phyloP scores from a whole-genome alignment of 768 basidiomycete genomes.

The Lentinus tigrinus region DNA sequence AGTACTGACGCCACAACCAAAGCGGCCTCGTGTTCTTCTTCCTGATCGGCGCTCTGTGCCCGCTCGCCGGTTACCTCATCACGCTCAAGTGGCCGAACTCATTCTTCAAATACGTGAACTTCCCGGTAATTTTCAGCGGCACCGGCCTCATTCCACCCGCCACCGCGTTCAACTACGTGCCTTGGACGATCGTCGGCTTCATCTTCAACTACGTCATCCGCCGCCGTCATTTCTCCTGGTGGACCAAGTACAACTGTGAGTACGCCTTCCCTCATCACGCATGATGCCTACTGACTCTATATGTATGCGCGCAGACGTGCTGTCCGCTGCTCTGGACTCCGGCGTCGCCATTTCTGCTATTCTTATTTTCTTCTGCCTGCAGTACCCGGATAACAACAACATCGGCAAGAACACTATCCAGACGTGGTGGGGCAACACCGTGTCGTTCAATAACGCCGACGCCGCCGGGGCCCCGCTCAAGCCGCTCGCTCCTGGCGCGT shows the following conservation, averaged over 20 bases:
- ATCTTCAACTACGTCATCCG: constrained; percentile 39
- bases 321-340: constrained; percentile 74
- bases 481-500: constrained; percentile 18
- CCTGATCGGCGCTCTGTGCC: constrained; percentile 41
- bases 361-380: constrained; percentile 32
- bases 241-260: constrained; percentile 40
- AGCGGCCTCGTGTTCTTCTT: constrained; percentile 41
- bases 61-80: constrained; percentile 41
- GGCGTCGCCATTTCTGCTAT: constrained; percentile 41
- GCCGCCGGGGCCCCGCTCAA: constrained; percentile 25
- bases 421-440: constrained; percentile 40
- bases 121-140: constrained; percentile 42
- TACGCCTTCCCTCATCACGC: not conserved
- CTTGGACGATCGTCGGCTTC: constrained; percentile 37
- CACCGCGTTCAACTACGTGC: constrained; percentile 40
- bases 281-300: not conserved
- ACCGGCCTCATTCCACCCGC: constrained; percentile 42
- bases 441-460: constrained; percentile 33
- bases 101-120: constrained; percentile 39
- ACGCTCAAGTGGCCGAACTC: constrained; percentile 60
- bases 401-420: constrained; percentile 34
- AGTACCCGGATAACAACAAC: constrained; percentile 32
- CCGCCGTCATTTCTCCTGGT: constrained; percentile 37
- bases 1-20: not conserved
- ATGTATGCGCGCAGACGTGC: constrained; percentile 52